Base-by-base conservation (phyloP, 2,329 filamentous ascomycete genomes). In the Colletotrichum noveboracense region DNA sequence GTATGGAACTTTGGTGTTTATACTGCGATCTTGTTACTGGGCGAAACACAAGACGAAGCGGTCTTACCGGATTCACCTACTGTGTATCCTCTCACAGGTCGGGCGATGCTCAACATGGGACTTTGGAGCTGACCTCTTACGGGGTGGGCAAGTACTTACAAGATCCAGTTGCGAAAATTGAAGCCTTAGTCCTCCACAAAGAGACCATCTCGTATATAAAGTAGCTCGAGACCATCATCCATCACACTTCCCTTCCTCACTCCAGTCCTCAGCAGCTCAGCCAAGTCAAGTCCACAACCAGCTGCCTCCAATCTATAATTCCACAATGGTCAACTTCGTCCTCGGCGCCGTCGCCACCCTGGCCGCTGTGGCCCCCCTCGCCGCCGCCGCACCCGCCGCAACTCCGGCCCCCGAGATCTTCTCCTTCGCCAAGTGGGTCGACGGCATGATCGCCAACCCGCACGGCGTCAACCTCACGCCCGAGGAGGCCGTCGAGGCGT, bases 351-450 rank as follows among this genome's bases (percentile, higher is more conserved):
- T 58, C 21, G 55, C 38, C 9, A n/a, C 38, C 38, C 38, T 48
- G 38, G 38, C 18, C 38, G 38, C 38, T 12, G 18, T 48, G 38
- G 38, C 18, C 38, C 38, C 38, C 9, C 38, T 48, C 38, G 38
- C 48, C 3, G 65, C 48, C n/a, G 71, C 66, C 28, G 26, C 43
- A 24, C 71, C 74, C 4, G 18, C 58, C 6, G 10, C 66, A 8
- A 28, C 61, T 12, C 21, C 32, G 30, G 21, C 61, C 6, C 28
- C 13, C 7, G 67, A 55, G 52, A 24, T 74, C 14, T 70, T 75
- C 38, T 76, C 75, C 14, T 76, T 76, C 61, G 62, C 34, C 24
- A 60, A 61, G 24, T 76, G 71, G 75, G 62, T 74, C 5, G 75
- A 66, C 61, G 66, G 52, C 32, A 71, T 76, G n/a, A 76, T 75